Percentiles rank a stretch among this genome's conserved stretches.
These are phyloP conservation scores for Acer negundo DNA, from an alignment of 345 rosid genomes.

Conservation along the genomic window DNA sequence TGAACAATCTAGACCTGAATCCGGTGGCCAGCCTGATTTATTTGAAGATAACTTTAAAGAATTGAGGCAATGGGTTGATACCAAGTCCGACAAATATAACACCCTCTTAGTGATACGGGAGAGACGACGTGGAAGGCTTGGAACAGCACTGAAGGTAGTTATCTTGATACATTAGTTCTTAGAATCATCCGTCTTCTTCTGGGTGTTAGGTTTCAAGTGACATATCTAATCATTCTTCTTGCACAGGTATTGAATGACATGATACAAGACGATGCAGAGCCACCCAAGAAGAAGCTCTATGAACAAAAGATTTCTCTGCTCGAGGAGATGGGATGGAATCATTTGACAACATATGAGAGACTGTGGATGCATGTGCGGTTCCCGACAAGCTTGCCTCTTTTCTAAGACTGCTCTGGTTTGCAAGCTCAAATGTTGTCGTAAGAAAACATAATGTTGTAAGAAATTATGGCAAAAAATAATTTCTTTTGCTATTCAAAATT, in stretches of 20 bases:
- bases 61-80: conserved; percentile 83
- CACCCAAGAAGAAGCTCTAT: conserved; percentile 76
- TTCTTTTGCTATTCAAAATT: too few relatives aligned
- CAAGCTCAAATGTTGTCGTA: too few relatives aligned
- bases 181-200: not conserved
- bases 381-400: conserved; percentile 74
- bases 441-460: too few relatives aligned
- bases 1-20: conserved; percentile 34
- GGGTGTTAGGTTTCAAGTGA: not conserved
- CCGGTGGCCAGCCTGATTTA: conserved; percentile 45
- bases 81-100: conserved; percentile 77
- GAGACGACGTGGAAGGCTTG: conserved; percentile 65
- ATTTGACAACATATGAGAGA: conserved; percentile 62
- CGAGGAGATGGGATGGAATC: conserved; percentile 83
- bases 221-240: not conserved
- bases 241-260: conserved; percentile 68
- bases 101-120: conserved; percentile 74
- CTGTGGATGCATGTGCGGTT: conserved; percentile 93
- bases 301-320: conserved; percentile 77
- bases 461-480: too few relatives aligned
- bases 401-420: conserved; percentile 33
- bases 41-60: conserved; percentile 83
- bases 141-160: conserved; percentile 88
- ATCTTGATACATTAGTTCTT: not conserved
- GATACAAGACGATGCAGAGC: conserved; percentile 75